Percentiles rank a stretch among this genome's conserved stretches.
Conservation (phyloP, 192 early-diverging fungal genomes). For the Helicostylum pulchrum region DNA sequence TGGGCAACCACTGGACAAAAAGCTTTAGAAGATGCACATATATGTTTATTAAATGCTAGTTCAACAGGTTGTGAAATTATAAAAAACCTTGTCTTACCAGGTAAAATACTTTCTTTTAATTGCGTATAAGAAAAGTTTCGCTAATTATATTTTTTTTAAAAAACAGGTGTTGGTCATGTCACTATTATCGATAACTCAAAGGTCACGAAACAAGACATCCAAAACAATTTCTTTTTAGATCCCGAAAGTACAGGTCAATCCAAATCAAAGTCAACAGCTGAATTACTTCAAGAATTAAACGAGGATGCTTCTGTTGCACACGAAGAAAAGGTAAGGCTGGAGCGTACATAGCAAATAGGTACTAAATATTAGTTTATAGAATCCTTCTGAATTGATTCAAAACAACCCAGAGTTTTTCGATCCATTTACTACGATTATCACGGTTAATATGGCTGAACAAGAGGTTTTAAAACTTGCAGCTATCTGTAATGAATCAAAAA, state of each 20-base stretch:
- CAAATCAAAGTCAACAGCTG: conserved; percentile 59
- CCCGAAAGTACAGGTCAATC: conserved; percentile 56
- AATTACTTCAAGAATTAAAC: conserved; percentile 82
- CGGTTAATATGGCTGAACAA: conserved; percentile 56
- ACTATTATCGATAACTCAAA: conserved; percentile 74
- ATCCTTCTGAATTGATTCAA: conserved; percentile 47
- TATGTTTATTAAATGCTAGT: conserved; percentile 82
- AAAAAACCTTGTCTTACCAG: conserved; percentile 95
- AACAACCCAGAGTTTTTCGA: conserved; percentile 55
- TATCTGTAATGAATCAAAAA: conserved; percentile 60
- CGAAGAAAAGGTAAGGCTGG: conserved; percentile 48
- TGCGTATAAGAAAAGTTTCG: not conserved
- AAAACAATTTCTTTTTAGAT: conserved; percentile 93
- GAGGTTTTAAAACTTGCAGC: conserved; percentile 53
- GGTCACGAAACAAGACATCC: conserved; percentile 68
- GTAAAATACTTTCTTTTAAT: conserved; percentile 42
- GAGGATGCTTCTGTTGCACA: conserved; percentile 71
- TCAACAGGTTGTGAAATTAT: conserved; percentile 86
- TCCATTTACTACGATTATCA: conserved; percentile 76
- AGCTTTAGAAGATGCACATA: conserved; percentile 76
- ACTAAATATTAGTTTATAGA: conserved; percentile 19
- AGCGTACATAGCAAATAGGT: conserved; percentile 1
- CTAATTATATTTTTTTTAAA: not conserved
- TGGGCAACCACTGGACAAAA: conserved; percentile 91
- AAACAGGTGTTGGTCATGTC: conserved; percentile 82